phyloP scores from a whole-genome alignment of 768 basidiomycete species.

The Lentinula raphanica region DNA sequence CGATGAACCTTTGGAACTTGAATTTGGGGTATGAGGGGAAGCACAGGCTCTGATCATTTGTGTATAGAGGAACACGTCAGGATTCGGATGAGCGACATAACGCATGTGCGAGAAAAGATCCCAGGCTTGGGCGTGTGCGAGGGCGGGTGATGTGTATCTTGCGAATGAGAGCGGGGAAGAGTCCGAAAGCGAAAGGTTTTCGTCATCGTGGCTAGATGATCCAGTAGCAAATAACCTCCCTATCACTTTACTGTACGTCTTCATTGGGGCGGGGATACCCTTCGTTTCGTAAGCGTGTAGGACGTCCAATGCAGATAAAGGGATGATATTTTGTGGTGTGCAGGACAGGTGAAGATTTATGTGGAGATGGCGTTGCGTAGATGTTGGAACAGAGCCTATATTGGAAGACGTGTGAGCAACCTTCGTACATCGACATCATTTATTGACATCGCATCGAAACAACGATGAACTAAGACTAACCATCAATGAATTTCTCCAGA shows the following conservation, averaged over 20 bases:
- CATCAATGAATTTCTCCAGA: slow-evolving; percentile 35
- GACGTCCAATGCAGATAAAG: slow-evolving; percentile 56
- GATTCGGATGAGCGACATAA: slow-evolving; percentile 84
- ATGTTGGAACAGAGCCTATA: slow-evolving; percentile 35
- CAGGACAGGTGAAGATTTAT: slow-evolving; percentile 60
- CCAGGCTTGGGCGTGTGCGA: slow-evolving; percentile 79
- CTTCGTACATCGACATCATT: no score
- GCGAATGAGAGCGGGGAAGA: slow-evolving; percentile 60
- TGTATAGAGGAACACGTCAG: slow-evolving; percentile 67
- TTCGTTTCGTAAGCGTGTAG: slow-evolving; percentile 70
- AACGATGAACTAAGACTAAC: slow-evolving; percentile 27
- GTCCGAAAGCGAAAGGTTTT: slow-evolving; percentile 36
- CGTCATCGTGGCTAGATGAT: no score
- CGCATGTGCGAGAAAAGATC: slow-evolving; percentile 96
- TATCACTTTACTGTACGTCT: slow-evolving; percentile 70
- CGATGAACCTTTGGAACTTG: slow-evolving; percentile 36
- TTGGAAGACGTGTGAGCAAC: no score
- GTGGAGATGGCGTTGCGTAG: slow-evolving; percentile 64
- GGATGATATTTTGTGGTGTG: slow-evolving; percentile 42
- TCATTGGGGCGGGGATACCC: slow-evolving; percentile 60
- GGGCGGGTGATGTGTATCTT: slow-evolving; percentile 54
- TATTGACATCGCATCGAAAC: no score
- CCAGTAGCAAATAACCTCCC: slow-evolving; percentile 43
- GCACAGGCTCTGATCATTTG: slow-evolving; percentile 89
- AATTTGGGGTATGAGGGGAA: slow-evolving; percentile 25